A percentile compares a stretch with the other conserved stretches of the same genome.
Conservation (phyloP, 1,139 yeast species). For the Hyphopichia khmerensis region DNA sequence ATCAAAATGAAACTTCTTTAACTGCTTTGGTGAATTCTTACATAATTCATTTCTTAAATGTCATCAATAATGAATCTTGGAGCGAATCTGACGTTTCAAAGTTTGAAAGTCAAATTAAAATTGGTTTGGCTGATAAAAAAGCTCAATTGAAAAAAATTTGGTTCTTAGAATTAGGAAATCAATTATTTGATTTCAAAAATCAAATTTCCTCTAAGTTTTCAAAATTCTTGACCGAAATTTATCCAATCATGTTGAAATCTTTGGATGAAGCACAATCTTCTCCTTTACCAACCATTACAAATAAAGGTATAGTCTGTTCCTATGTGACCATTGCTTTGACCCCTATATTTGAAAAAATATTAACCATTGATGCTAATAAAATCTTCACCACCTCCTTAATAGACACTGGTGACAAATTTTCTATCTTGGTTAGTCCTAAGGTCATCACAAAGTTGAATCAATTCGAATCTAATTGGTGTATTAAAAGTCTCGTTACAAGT, state of each 20-base stretch:
- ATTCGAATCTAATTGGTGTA: conserved; percentile 53
- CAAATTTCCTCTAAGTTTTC: neutral
- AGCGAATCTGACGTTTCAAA: conserved; percentile 10
- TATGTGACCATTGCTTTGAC: conserved; percentile 36
- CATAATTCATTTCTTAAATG: conserved; percentile 37
- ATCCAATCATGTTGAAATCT: conserved; percentile 31
- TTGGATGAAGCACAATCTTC: conserved; percentile 44
- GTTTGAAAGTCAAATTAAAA: conserved; percentile 32
- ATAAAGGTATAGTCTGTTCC: conserved; percentile 49
- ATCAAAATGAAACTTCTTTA: conserved; percentile 70
- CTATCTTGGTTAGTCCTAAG: conserved; percentile 45
- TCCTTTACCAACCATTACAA: conserved; percentile 50
- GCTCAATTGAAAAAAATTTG: conserved; percentile 64
- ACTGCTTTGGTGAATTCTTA: conserved; percentile 50
- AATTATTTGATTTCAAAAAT: conserved; percentile 9
- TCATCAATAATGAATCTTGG: conserved; percentile 3
- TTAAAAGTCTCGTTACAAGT: conserved; percentile 36
- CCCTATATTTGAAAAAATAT: conserved; percentile 7
- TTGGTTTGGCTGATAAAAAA: conserved; percentile 69
- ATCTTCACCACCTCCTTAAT: conserved; percentile 23
- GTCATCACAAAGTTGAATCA: conserved; percentile 48
- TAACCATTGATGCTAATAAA: conserved; percentile 11
- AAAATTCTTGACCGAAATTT: conserved; percentile 16
- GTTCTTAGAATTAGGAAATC: conserved; percentile 53
- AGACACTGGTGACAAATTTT: conserved; percentile 36